Conservation (phyloP, 139 green algal species). For the Gonium pectorale region DNA sequence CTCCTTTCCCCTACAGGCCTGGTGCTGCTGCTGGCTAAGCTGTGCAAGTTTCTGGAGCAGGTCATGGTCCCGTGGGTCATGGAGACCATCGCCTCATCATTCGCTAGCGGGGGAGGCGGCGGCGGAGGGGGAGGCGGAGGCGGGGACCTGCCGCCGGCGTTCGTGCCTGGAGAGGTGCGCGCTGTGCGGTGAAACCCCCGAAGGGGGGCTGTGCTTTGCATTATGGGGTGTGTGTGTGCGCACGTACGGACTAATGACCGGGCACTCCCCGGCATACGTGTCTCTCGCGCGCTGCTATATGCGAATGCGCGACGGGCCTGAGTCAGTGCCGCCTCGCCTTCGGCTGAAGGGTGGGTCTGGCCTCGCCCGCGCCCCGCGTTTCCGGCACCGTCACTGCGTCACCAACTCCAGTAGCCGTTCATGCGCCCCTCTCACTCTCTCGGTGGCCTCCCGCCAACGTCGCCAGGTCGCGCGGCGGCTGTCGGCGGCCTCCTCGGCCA, state of each 20-base stretch:
- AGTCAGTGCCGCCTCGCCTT: no score
- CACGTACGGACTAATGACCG: no score
- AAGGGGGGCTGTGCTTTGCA: no score
- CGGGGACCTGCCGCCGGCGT: constrained; percentile 71
- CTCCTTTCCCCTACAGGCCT: constrained; percentile 57
- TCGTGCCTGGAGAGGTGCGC: constrained; percentile 68
- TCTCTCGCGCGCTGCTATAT: no score
- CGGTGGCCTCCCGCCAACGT: neutral
- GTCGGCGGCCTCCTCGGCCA: constrained; percentile 50
- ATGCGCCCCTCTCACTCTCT: neutral
- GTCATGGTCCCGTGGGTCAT: constrained; percentile 69
- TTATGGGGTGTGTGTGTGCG: no score
- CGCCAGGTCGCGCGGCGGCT: constrained; percentile 57
- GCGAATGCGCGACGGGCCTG: no score
- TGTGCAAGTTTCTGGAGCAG: constrained; percentile 75
- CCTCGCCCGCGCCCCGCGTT: no score
- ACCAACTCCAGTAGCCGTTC: no score
- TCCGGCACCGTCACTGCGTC: no score
- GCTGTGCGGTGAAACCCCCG: no score
- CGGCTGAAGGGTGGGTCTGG: no score
- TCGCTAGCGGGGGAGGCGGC: constrained; percentile 39
- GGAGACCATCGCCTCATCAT: constrained; percentile 71
- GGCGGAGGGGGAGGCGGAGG: constrained; percentile 45
- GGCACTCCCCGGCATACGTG: no score
- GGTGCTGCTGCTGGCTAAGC: constrained; percentile 78